These are phyloP conservation scores for Hypoxylon rubiginosum DNA, from an alignment of 2,329 filamentous ascomycete species.

Conservation along the genomic window DNA sequence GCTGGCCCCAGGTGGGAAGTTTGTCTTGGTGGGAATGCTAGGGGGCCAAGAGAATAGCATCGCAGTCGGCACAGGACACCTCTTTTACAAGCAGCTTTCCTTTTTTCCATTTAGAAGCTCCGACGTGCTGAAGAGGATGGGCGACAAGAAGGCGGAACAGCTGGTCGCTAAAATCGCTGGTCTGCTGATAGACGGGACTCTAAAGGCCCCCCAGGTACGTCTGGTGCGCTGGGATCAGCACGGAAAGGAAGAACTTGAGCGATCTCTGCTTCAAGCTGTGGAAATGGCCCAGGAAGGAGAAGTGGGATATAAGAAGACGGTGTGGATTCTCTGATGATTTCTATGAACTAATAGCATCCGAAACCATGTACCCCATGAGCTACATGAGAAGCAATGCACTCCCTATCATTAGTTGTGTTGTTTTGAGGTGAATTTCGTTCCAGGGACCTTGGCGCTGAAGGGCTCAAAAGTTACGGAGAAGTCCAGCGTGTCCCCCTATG, in stretches of 20 bases:
- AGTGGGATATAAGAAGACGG: conserved; percentile 19
- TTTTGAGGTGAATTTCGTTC: too few relatives aligned
- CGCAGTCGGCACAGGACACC: conserved; percentile 7
- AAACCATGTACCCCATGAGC: too few relatives aligned
- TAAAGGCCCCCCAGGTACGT: conserved; percentile 9
- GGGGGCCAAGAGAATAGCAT: conserved; percentile 9
- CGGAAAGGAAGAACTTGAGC: neutral
- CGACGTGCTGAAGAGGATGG: conserved; percentile 53
- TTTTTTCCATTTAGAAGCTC: conserved; percentile 53
- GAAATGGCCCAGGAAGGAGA: conserved; percentile 12
- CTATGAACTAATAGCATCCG: too few relatives aligned
- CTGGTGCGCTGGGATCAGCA: conserved; percentile 9
- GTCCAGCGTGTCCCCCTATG: too few relatives aligned
- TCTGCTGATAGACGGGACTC: conserved; percentile 6
- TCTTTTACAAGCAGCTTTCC: conserved; percentile 37
- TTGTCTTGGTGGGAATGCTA: conserved; percentile 17
- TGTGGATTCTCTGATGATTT: conserved; percentile 14
- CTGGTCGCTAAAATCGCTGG: conserved; percentile 15
- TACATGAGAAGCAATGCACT: too few relatives aligned
- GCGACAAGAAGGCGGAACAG: conserved; percentile 5
- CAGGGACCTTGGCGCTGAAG: neutral
- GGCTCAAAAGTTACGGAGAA: too few relatives aligned
- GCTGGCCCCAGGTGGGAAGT: conserved; percentile 18
- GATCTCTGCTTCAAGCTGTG: conserved; percentile 2
- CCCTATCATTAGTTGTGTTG: too few relatives aligned